Evolutionary conservation across 371 early-diverging fungal genomes (phyloP).

Genomic region (Furculomyces boomerangus): DNA sequence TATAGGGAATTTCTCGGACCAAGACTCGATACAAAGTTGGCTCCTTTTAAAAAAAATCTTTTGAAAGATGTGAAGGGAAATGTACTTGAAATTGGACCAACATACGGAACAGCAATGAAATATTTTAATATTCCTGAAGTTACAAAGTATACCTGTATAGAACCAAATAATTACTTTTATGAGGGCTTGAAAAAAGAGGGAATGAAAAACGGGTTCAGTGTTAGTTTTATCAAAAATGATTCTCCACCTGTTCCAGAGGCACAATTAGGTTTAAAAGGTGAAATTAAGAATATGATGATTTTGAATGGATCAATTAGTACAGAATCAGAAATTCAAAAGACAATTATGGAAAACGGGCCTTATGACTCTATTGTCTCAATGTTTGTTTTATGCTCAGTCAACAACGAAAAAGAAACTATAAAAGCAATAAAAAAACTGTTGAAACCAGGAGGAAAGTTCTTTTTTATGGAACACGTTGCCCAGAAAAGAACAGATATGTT

Average conservation of each 20-base stretch:
- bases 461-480: slow-evolving; percentile 18
- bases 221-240: slow-evolving; percentile 3
- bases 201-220: slow-evolving; percentile 6
- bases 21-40: neutral
- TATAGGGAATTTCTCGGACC: neutral
- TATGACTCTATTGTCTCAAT: slow-evolving; percentile 13
- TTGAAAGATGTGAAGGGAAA: slow-evolving; percentile 11
- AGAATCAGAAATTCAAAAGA: slow-evolving; percentile 1
- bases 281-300: slow-evolving; percentile 8
- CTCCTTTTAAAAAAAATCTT: slow-evolving; percentile 1
- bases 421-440: slow-evolving; percentile 7
- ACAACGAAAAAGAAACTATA: slow-evolving; percentile 6
- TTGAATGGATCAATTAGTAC: slow-evolving; percentile 15
- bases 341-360: slow-evolving; percentile 7
- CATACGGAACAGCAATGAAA: slow-evolving; percentile 10
- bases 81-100: slow-evolving; percentile 19
- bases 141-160: slow-evolving; percentile 6
- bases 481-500: slow-evolving; percentile 4
- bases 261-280: neutral
- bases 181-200: slow-evolving; percentile 5
- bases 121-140: slow-evolving; percentile 6
- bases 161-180: slow-evolving; percentile 14
- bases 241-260: neutral
- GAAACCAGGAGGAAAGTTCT: slow-evolving; percentile 15
- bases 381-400: slow-evolving; percentile 18